A percentile compares a stretch with the other conserved stretches of the same genome.
Evolutionary conservation across 805 yeast species (phyloP).

Genomic region (Hanseniaspora occidentalis): DNA sequence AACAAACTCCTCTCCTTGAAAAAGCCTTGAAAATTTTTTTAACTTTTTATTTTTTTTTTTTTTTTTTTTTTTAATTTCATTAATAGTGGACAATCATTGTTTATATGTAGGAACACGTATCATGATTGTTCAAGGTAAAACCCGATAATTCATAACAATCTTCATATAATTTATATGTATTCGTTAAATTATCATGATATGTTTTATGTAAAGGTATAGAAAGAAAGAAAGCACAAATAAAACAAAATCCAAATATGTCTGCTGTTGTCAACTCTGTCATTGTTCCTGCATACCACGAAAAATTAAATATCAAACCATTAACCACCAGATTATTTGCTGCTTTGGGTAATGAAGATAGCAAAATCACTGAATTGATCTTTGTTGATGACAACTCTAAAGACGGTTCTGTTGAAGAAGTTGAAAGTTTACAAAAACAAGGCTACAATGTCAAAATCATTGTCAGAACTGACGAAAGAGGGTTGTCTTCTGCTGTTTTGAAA

Average conservation of each 20-base stretch:
- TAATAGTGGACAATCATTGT: too few relatives aligned
- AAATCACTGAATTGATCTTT: conserved; percentile 33
- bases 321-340: conserved; percentile 38
- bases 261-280: conserved; percentile 29
- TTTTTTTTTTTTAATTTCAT: too few relatives aligned
- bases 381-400: conserved; percentile 41
- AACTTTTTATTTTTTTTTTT: too few relatives aligned
- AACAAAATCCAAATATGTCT: not conserved
- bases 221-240: too few relatives aligned
- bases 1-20: too few relatives aligned
- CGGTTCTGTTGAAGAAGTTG: conserved; percentile 42
- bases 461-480: conserved; percentile 38
- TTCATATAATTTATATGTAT: too few relatives aligned
- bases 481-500: conserved; percentile 36
- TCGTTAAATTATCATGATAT: too few relatives aligned
- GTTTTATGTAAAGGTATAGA: not conserved
- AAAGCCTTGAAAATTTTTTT: too few relatives aligned
- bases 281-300: conserved; percentile 42
- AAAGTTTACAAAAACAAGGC: conserved; percentile 30
- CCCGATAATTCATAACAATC: too few relatives aligned
- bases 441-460: conserved; percentile 37
- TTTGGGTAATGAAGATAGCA: conserved; percentile 30
- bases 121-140: too few relatives aligned
- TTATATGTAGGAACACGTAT: too few relatives aligned
- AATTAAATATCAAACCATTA: conserved; percentile 34